Evolutionary conservation across 331 rosid genomes (phyloP).

Genomic region (Pyracantha coccinea): DNA sequence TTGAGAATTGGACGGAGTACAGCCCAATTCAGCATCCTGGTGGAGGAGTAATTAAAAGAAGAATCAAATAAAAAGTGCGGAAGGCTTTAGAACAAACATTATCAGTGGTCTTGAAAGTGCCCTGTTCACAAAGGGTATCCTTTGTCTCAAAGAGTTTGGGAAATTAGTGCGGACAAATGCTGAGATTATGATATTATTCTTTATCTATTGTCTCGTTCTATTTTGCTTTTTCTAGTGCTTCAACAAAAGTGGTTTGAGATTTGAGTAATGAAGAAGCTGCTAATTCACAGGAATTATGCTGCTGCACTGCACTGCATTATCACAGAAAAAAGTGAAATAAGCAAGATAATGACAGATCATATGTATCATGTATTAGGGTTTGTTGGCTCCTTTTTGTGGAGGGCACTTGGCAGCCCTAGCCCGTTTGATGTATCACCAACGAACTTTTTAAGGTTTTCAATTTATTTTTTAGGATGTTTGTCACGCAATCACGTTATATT

Average conservation of each 20-base stretch:
- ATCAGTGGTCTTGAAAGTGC: neutral
- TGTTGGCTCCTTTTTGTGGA: too few relatives aligned
- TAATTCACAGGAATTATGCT: neutral
- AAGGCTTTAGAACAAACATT: conserved; percentile 14
- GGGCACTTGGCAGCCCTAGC: too few relatives aligned
- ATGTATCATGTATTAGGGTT: neutral
- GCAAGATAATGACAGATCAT: neutral
- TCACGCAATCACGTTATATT: too few relatives aligned
- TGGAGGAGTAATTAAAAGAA: neutral
- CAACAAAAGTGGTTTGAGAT: neutral
- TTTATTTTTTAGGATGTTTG: too few relatives aligned
- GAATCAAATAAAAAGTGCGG: neutral
- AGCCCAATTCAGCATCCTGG: neutral
- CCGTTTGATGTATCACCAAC: too few relatives aligned
- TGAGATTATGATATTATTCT: conserved; percentile 7
- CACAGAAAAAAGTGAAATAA: neutral
- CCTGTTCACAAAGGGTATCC: neutral
- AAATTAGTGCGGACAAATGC: conserved; percentile 1
- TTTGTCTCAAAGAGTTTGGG: neutral
- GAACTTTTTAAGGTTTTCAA: too few relatives aligned
- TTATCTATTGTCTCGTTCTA: neutral
- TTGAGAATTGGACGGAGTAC: neutral
- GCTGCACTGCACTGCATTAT: too few relatives aligned
- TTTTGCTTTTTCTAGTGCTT: conserved; percentile 1
- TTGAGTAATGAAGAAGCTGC: neutral